Evolutionary conservation across 1,284 basidiomycete genomes (phyloP).

Genomic region (Melampsora abietis-canadensis): DNA sequence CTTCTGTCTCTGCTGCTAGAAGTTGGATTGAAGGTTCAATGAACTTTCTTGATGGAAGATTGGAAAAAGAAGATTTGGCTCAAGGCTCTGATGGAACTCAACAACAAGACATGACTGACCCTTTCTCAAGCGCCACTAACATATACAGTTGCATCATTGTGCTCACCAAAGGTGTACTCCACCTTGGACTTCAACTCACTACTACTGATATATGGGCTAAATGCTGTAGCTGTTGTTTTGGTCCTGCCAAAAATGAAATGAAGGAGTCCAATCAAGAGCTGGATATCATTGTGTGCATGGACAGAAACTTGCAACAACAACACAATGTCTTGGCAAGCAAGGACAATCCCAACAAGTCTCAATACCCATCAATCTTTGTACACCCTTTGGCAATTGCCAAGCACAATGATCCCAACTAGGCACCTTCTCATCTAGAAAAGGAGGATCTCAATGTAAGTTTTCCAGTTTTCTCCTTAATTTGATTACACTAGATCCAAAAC

Average conservation of each 20-base stretch:
- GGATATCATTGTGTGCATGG: conserved; percentile 8
- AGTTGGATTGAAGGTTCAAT: background rate
- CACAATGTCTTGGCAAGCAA: conserved; percentile 18
- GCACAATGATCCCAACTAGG: background rate
- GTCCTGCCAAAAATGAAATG: background rate
- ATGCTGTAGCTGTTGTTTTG: conserved; percentile 10
- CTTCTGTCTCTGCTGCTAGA: background rate
- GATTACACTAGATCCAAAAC: background rate
- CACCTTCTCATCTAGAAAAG: background rate
- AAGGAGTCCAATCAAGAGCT: background rate
- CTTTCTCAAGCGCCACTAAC: conserved; percentile 5
- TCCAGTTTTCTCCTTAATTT: background rate
- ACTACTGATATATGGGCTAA: background rate
- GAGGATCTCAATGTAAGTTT: background rate
- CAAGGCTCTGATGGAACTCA: background rate
- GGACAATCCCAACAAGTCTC: background rate
- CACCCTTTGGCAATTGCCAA: background rate
- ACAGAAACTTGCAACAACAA: conserved; percentile 24
- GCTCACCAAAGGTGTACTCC: background rate
- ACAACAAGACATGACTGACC: background rate
- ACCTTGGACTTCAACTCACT: background rate
- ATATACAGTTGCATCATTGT: background rate
- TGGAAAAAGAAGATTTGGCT: background rate
- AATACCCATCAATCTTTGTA: conserved; percentile 8
- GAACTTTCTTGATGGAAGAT: conserved; percentile 6